A percentile compares a stretch with the other conserved stretches of the same genome.
Conservation (phyloP, 352 stramenopile species). For the Phytophthora boehmeriae region DNA sequence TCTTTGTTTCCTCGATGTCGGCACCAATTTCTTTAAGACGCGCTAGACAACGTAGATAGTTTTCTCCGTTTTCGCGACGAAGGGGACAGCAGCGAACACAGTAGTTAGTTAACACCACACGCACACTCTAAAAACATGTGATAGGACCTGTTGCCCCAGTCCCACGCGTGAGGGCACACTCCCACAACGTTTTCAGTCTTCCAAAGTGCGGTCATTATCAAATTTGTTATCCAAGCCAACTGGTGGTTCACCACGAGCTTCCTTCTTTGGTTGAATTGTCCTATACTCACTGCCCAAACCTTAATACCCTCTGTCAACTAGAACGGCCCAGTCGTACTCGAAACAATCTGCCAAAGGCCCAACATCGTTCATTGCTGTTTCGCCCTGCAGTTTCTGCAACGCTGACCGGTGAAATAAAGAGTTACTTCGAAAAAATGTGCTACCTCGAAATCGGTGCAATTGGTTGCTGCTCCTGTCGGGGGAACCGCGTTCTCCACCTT, state of each 20-base stretch:
- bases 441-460: not conserved
- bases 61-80: not conserved
- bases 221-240: not conserved
- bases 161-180: not conserved
- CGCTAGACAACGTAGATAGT: not conserved
- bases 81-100: not conserved
- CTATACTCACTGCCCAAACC: not conserved
- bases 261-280: not conserved
- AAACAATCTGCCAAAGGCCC: not conserved
- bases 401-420: not conserved
- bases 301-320: slow-evolving; percentile 1
- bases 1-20: too few species aligned
- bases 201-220: not conserved
- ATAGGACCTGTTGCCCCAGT: not conserved
- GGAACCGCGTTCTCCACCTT: slow-evolving; percentile 1
- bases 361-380: not conserved
- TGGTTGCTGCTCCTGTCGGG: not conserved
- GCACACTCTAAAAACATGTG: not conserved
- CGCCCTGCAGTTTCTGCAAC: not conserved
- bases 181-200: not conserved
- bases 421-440: slow-evolving; percentile 1
- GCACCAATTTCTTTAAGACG: not conserved
- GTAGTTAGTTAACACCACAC: not conserved
- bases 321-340: not conserved
- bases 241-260: not conserved